phyloP scores from a whole-genome alignment of 352 stramenopile species.

The Pythium phragmiticola region DNA sequence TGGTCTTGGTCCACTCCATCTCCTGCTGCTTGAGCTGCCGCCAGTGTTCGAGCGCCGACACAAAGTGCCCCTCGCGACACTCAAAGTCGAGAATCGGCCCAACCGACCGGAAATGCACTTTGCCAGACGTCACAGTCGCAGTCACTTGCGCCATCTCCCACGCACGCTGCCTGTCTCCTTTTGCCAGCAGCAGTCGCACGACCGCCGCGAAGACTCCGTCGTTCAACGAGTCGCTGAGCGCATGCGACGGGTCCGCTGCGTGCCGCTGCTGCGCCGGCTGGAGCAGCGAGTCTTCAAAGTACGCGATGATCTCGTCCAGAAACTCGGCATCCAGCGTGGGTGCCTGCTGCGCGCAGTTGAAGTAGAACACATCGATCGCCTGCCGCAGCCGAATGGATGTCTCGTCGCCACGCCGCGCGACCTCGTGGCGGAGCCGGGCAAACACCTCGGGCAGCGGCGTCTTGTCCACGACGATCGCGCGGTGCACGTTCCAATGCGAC shows the following conservation, averaged over 20 bases:
- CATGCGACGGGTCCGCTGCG: constrained; percentile 15
- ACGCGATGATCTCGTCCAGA: constrained; percentile 37
- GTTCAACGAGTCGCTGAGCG: constrained; percentile 58
- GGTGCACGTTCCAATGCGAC: constrained; percentile 45
- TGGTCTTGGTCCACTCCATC: constrained; percentile 71
- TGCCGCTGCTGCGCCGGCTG: constrained; percentile 14
- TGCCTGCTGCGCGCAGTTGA: constrained; percentile 61
- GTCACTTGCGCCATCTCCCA: constrained; percentile 52
- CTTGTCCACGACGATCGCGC: constrained; percentile 43
- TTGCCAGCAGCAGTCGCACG: constrained; percentile 55
- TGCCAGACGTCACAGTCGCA: constrained; percentile 27
- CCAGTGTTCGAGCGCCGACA: constrained; percentile 46
- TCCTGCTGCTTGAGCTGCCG: constrained; percentile 49
- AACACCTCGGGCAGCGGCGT: constrained; percentile 55
- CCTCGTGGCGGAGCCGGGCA: constrained; percentile 41
- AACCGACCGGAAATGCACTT: constrained; percentile 71
- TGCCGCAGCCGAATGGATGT: constrained; percentile 36
- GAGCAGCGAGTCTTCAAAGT: constrained; percentile 53
- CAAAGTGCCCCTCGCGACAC: constrained; percentile 41
- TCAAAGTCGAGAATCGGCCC: constrained; percentile 61
- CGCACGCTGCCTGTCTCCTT: constrained; percentile 37
- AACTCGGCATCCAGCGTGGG: constrained; percentile 33
- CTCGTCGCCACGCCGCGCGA: constrained; percentile 29
- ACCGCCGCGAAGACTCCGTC: constrained; percentile 57
- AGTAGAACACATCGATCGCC: constrained; percentile 75